phyloP scores from a whole-genome alignment of 1,284 basidiomycete species.

The Papiliotrema fonsecae region DNA sequence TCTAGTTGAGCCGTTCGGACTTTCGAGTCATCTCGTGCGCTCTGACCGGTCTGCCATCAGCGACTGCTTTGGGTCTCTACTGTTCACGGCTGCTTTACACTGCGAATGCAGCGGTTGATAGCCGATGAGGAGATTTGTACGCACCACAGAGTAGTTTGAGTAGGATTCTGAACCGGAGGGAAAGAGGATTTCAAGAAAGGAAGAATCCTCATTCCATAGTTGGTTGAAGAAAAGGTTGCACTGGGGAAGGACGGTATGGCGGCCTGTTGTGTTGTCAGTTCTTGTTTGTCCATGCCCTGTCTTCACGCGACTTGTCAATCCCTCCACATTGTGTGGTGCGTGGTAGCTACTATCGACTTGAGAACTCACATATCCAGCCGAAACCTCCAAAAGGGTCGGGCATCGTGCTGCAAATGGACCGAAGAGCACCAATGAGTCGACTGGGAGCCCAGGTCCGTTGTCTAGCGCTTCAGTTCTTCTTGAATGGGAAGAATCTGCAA shows the following conservation, averaged over 20 bases:
- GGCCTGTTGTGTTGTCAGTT: slow-evolving; percentile 23
- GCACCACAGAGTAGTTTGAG: slow-evolving; percentile 28
- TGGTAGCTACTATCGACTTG: too few species aligned
- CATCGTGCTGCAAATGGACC: slow-evolving; percentile 13
- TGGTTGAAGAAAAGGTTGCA: slow-evolving; percentile 51
- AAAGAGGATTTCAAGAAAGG: slow-evolving; percentile 32
- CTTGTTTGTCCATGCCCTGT: neutral
- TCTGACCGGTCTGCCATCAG: slow-evolving; percentile 12
- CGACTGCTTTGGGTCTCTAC: neutral
- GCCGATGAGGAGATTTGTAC: slow-evolving; percentile 7
- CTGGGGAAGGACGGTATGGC: slow-evolving; percentile 42
- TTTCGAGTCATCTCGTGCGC: slow-evolving; percentile 26
- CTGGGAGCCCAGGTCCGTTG: too few species aligned
- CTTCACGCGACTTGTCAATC: too few species aligned
- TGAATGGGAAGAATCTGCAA: neutral
- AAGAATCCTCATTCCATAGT: slow-evolving; percentile 25
- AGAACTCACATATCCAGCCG: slow-evolving; percentile 39
- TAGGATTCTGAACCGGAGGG: slow-evolving; percentile 28
- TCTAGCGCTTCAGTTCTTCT: neutral
- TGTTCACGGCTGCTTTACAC: too few species aligned
- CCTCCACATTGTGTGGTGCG: too few species aligned
- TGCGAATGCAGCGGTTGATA: neutral
- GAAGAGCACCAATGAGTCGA: neutral
- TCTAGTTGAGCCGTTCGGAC: slow-evolving; percentile 23
- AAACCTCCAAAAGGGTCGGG: slow-evolving; percentile 44